Evolutionary conservation across 805 yeast species (phyloP).

Genomic region (Wickerhamomyces xylosicus): DNA sequence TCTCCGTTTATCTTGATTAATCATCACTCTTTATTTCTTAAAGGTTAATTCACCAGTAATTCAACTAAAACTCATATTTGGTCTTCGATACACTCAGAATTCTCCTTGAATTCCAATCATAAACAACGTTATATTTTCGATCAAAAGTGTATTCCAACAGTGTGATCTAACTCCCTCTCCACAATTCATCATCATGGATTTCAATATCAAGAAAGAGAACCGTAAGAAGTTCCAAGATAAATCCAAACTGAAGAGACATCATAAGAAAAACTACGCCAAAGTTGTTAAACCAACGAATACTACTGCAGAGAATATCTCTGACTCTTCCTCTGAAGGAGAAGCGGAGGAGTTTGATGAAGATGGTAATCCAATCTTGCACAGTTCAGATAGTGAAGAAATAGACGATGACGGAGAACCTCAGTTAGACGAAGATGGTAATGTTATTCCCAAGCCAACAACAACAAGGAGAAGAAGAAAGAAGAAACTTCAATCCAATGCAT

Average conservation of each 20-base stretch:
- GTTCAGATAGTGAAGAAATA: constrained; percentile 3
- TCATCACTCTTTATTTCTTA: too few relatives aligned
- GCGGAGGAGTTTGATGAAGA: constrained; percentile 8
- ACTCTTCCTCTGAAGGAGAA: constrained; percentile 3
- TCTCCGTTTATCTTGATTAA: too few relatives aligned
- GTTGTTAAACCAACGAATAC: constrained; percentile 10
- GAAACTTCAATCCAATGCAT: constrained; percentile 11
- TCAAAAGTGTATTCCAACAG: too few relatives aligned
- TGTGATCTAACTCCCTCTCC: not conserved
- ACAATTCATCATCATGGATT: constrained; percentile 12
- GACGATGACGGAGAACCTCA: constrained; percentile 8
- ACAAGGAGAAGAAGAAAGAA: not conserved
- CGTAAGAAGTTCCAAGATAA: constrained; percentile 32
- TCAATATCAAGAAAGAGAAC: constrained; percentile 26
- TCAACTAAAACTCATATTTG: too few relatives aligned
- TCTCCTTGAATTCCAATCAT: too few relatives aligned
- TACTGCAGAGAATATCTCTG: not conserved
- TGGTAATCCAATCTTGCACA: constrained; percentile 6
- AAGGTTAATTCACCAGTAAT: too few relatives aligned
- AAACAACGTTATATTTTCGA: too few relatives aligned
- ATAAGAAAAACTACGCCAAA: constrained; percentile 27
- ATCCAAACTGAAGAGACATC: constrained; percentile 26
- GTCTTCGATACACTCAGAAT: too few relatives aligned
- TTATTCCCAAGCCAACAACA: constrained; percentile 1
- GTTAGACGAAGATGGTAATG: constrained; percentile 5